These are phyloP conservation scores for Pythium biforme DNA, from an alignment of 352 stramenopile genomes.

Conservation along the genomic window DNA sequence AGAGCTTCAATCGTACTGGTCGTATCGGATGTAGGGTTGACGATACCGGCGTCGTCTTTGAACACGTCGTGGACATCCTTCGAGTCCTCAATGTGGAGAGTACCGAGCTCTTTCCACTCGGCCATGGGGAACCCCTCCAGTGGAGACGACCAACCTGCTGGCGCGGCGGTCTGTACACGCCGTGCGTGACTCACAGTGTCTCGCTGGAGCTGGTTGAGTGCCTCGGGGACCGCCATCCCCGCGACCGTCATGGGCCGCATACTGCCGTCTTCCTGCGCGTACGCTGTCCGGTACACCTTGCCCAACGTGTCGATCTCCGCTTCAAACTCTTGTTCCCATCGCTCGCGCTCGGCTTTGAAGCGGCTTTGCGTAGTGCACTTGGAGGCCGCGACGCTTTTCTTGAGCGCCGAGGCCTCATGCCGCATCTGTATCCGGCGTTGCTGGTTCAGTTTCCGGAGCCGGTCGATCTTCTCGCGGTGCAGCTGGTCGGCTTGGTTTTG, in stretches of 20 bases:
- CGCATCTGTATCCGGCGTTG: slow-evolving; percentile 38
- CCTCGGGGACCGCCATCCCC: slow-evolving; percentile 47
- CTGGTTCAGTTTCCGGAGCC: slow-evolving; percentile 39
- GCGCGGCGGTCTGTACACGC: slow-evolving; percentile 43
- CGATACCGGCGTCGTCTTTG: slow-evolving; percentile 5
- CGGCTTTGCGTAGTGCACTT: slow-evolving; percentile 16
- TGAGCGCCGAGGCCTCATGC: slow-evolving; percentile 33
- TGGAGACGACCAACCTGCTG: slow-evolving; percentile 17
- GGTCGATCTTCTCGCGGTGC: slow-evolving; percentile 33
- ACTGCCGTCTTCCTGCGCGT: neutral
- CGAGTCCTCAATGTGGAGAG: slow-evolving; percentile 35
- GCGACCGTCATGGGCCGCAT: slow-evolving; percentile 51
- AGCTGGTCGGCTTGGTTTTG: slow-evolving; percentile 20
- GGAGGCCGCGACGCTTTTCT: slow-evolving; percentile 19
- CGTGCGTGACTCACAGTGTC: slow-evolving; percentile 40
- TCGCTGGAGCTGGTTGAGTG: slow-evolving; percentile 44
- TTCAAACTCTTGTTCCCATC: slow-evolving; percentile 52
- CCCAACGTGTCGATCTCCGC: slow-evolving; percentile 48
- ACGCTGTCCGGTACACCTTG: slow-evolving; percentile 43
- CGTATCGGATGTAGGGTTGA: neutral
- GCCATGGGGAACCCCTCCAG: neutral
- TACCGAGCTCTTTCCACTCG: slow-evolving; percentile 12
- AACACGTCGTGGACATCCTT: slow-evolving; percentile 36
- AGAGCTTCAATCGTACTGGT: slow-evolving; percentile 21
- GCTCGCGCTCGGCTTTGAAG: slow-evolving; percentile 38